These are phyloP conservation scores for Sechiopsis laciniata DNA, from an alignment of 306 rosid species.

Conservation along the genomic window DNA sequence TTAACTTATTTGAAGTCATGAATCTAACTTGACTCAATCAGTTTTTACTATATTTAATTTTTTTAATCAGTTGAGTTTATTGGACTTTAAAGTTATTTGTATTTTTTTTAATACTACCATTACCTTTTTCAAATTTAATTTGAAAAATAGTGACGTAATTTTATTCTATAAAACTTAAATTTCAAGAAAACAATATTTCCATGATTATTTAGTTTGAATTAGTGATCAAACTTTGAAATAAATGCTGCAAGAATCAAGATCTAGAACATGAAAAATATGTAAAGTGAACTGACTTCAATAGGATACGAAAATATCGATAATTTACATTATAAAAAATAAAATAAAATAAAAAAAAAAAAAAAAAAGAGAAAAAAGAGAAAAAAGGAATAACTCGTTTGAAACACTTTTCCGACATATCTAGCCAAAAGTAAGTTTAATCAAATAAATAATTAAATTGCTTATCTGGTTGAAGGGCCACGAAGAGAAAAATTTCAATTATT, in stretches of 20 bases:
- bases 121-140: neutral
- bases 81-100: neutral
- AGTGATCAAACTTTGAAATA: neutral
- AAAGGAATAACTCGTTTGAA: too few relatives aligned
- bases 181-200: neutral
- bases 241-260: neutral
- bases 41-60: too few relatives aligned
- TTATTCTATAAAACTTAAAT: neutral
- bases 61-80: neutral
- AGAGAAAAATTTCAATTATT: too few relatives aligned
- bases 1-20: too few relatives aligned
- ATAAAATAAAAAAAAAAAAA: too few relatives aligned
- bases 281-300: neutral
- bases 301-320: neutral
- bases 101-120: neutral
- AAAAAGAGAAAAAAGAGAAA: too few relatives aligned
- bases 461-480: too few relatives aligned
- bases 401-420: too few relatives aligned
- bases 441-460: too few relatives aligned
- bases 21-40: too few relatives aligned
- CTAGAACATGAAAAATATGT: neutral
- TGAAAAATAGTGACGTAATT: neutral
- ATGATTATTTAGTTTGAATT: neutral
- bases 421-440: too few relatives aligned
- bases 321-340: neutral